Percentiles rank a stretch among this genome's conserved stretches.
These are phyloP conservation scores for Alloteropsis semialata DNA, from an alignment of 176 grass and related monocot species.

Conservation along the genomic window DNA sequence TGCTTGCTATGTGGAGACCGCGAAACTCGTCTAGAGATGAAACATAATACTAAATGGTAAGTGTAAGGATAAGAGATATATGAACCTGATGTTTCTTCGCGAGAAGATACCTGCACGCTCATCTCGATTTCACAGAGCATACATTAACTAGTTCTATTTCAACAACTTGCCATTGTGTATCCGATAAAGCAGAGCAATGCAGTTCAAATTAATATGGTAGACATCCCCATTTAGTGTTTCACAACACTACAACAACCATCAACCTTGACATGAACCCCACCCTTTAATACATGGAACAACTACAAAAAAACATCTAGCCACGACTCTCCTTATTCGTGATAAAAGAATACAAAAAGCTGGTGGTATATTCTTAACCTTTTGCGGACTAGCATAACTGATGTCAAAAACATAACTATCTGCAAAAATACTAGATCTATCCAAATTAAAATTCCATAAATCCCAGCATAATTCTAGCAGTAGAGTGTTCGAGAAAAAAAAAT, in stretches of 20 bases:
- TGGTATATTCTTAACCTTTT: background rate
- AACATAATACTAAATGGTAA: conserved; percentile 79
- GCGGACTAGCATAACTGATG: background rate
- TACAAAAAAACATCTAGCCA: background rate
- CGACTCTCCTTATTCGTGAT: conserved; percentile 3
- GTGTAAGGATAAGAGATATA: conserved; percentile 52
- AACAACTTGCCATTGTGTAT: background rate
- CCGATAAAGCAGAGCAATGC: background rate
- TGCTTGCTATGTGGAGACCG: conserved; percentile 94
- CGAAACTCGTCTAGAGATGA: conserved; percentile 93
- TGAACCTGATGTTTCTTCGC: conserved; percentile 65
- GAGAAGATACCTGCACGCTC: conserved; percentile 52
- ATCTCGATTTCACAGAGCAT: conserved; percentile 35
- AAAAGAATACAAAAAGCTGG: conserved; percentile 14
- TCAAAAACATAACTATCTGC: background rate
- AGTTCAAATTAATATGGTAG: conserved; percentile 3
- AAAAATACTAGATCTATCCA: conserved; percentile 2
- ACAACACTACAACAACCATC: background rate
- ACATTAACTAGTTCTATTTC: conserved; percentile 11
- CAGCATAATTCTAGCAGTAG: conserved; percentile 4
- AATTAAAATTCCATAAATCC: conserved; percentile 11
- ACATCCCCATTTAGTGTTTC: conserved; percentile 9
- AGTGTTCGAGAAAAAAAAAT: no score
- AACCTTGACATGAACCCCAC: background rate
- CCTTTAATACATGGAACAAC: background rate